A percentile compares a stretch with the other conserved stretches of the same genome.
Conservation (phyloP, 2,329 filamentous ascomycete genomes). For the Periconia macrospinosa region DNA sequence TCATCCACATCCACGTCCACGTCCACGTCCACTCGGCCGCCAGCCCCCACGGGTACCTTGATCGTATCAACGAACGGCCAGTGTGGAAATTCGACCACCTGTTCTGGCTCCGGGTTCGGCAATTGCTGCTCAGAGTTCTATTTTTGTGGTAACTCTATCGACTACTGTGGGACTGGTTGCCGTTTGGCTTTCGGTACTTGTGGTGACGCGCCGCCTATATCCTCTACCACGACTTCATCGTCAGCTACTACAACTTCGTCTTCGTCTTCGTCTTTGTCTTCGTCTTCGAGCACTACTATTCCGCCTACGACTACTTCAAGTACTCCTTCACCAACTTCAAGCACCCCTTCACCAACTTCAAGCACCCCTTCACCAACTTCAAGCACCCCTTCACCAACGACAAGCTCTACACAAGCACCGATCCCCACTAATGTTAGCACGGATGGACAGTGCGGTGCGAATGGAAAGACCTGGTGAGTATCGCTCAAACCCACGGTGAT, state of each 20-base stretch:
- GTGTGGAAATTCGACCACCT: constrained; percentile 31
- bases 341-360: constrained; percentile 12
- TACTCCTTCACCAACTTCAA: constrained; percentile 11
- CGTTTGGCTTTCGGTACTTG: constrained; percentile 25
- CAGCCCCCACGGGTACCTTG: constrained; percentile 24
- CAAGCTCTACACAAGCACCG: constrained; percentile 12
- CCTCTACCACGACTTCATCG: constrained; percentile 11
- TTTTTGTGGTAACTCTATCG: constrained; percentile 20
- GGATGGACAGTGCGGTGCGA: constrained; percentile 28
- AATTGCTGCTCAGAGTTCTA: constrained; percentile 28
- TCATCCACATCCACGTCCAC: too few species aligned
- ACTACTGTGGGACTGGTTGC: constrained; percentile 31
- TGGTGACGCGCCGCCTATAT: constrained; percentile 13
- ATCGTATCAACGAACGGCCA: constrained; percentile 27
- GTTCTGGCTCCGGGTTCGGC: constrained; percentile 24
- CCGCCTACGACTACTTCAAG: constrained; percentile 11
- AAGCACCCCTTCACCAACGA: constrained; percentile 11
- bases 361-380: constrained; percentile 12
- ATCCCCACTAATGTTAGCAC: constrained; percentile 24
- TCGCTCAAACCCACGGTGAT: not conserved
- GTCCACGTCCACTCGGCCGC: constrained; percentile 20
- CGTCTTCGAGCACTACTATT: constrained; percentile 11
- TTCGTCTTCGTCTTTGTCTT: constrained; percentile 10
- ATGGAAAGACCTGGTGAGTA: constrained; percentile 19
- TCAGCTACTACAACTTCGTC: not conserved